Percentiles rank a stretch among this genome's conserved stretches.
These are phyloP conservation scores for Fusarium chlamydosporum DNA, from an alignment of 2,329 filamentous ascomycete genomes.

Conservation along the genomic window DNA sequence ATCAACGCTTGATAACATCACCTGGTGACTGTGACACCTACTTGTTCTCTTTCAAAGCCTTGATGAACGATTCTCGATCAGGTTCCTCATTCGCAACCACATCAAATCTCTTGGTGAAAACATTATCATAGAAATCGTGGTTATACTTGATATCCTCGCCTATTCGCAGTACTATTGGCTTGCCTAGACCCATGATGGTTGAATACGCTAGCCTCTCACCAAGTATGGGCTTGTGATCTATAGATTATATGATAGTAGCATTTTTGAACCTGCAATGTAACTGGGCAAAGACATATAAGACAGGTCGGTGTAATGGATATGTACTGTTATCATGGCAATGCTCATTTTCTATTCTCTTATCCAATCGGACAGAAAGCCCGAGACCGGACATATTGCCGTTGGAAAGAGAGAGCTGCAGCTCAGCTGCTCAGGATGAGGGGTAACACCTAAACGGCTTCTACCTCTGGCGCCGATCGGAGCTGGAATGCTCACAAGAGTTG, in stretches of 20 bases:
- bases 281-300: background rate
- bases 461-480: background rate
- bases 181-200: background rate
- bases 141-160: conserved; percentile 65
- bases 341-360: background rate
- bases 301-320: background rate
- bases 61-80: conserved; percentile 57
- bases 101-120: conserved; percentile 58
- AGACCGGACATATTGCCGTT: conserved; percentile 2
- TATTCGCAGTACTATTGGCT: conserved; percentile 48
- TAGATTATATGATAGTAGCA: background rate
- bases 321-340: no score
- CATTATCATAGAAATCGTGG: conserved; percentile 57
- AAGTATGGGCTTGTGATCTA: background rate
- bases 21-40: background rate
- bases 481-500: no score
- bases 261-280: background rate
- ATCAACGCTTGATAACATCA: accelerated
- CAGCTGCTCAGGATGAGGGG: background rate
- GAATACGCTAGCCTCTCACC: background rate
- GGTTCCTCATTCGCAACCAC: conserved; percentile 57
- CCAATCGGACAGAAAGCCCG: background rate
- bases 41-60: conserved; percentile 57
- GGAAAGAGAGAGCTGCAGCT: no score
- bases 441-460: background rate